Evolutionary conservation across 1,139 yeast genomes (phyloP), one percentile per base, ranked within the genome.

Genomic region (Yamadazyma dendronema): DNA sequence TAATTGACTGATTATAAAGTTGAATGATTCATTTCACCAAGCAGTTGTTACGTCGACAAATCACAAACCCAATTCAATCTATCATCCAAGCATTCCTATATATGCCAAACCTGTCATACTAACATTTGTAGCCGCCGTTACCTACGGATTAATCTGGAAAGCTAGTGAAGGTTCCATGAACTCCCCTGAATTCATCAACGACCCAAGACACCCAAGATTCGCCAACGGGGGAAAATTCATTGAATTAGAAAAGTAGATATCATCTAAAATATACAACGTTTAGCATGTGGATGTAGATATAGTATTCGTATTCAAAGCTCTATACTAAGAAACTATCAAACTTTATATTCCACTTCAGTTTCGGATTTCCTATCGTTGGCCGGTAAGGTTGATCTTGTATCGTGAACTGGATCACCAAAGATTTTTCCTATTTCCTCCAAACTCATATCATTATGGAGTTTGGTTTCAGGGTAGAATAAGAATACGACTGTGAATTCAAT

Each of bases 201-300:
- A 71, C 57, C 77, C 77, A 62, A 71, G 75, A 68, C 76, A 71
- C 61, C 77, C 77, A 54, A 70, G 77, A 66, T 71, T 71, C 45
- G 67, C 69, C 53, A 62, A 57, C 44, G 77, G 77, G 54, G 77
- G 75, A 48, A 70, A 70, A 64, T 69, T 67, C 62, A 67, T 71
- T 48, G 75, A 71, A 49, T 67, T 71, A 57, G 72, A 65, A 65
- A 68, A 43, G 34, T 42, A 42, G 33, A 30, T 38, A 25, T 16
- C 17, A 6, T 12, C 8, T n/a, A 12, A 27, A 27, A 12, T 24
- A 11, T 11, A 19, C 22, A 19, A 19, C n/a, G 22, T 7, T 7
- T 19, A 19, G 22, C 22, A 19, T 19, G 6, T 19, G n/a, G 9
- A 19, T 19, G 22, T 19, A 19, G 22, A 19, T n/a, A n/a, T n/a